phyloP scores from a whole-genome alignment of 2,329 filamentous ascomycete species.

The Hypoxylon sp. region DNA sequence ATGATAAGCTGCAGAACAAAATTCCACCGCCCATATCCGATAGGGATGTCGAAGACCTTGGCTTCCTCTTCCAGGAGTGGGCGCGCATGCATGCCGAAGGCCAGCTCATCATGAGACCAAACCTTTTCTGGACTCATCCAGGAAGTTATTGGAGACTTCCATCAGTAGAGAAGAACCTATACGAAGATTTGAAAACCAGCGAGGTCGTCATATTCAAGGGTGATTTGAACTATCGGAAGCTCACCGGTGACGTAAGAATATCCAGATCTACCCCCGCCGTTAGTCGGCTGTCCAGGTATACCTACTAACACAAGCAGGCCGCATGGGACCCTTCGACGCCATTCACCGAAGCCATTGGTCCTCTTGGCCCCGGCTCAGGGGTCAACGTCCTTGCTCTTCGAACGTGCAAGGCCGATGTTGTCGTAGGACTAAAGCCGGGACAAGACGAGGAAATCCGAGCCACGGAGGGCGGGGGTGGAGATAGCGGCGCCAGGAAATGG shows the following conservation, averaged over 20 bases:
- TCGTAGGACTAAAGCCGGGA: conserved; percentile 87
- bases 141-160: conserved; percentile 93
- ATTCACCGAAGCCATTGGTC: conserved; percentile 87
- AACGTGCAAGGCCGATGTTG: conserved; percentile 96
- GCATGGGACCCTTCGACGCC: conserved; percentile 90
- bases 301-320: conserved; percentile 62
- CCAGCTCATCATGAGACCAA: conserved; percentile 84
- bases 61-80: conserved; percentile 88
- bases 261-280: background rate
- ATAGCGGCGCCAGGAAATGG: conserved; percentile 83
- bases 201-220: conserved; percentile 97
- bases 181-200: conserved; percentile 83
- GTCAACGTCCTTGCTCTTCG: conserved; percentile 88
- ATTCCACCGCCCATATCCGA: conserved; percentile 75
- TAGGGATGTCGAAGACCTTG: conserved; percentile 75
- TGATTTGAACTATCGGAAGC: conserved; percentile 95
- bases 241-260: conserved; percentile 84
- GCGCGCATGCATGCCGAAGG: conserved; percentile 84
- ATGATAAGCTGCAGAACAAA: conserved; percentile 71
- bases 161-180: conserved; percentile 74
- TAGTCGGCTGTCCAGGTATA: conserved; percentile 3
- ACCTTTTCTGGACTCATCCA: conserved; percentile 90
- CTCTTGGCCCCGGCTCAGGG: conserved; percentile 84
- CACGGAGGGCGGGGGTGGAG: conserved; percentile 78
- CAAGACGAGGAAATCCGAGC: conserved; percentile 84